Base-by-base conservation (phyloP, 805 yeast species). In the Jamesozyma hellenica region DNA sequence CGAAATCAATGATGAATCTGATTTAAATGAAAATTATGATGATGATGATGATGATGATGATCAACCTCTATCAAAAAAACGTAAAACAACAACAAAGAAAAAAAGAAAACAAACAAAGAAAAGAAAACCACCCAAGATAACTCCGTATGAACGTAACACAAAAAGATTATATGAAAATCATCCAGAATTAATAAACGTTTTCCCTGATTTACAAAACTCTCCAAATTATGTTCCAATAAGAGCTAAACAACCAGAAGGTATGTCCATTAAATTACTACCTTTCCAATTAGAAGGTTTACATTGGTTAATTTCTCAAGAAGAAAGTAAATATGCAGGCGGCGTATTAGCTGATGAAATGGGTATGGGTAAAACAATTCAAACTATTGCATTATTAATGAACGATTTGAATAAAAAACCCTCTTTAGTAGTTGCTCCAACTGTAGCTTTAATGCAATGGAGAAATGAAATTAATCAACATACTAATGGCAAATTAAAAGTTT, bases 261-360 rank as follows among this genome's bases (percentile, higher is more conserved):
- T 90, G 82, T 72, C 72, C 1, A 71, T 86, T 34, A 70, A 69
- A 23, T 61, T 92, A 29, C 66, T 92, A 23, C 97, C 96, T 1
- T 92, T 92, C 62, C 99, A 92, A 62, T 66, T 76, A 13, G 99
- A 92, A 65, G 98, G 98, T 15, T 66, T 92, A 35, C 74, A 82
- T 52, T 92, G 99, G 99, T 70, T 92, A 44, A 50, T 74, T 12
- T 70, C 75, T 36, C 97, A 90, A 62, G 97, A 90, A 55, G 77
- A 77, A 17, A 70, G 83, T 18, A 71, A 68, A 32, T 90, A 82
- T 60, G 69, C 73, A 13, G 98, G 98, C 19, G 98, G 97, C 13
- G 80, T 92, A 9, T 66, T 92, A 35, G 97, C 98, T 4, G 99
- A 92, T 66, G 99, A 92, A 62, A 92, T 92, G 99, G 99, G 99